Conservation (phyloP, 345 rosid genomes). For the Balakata baccata region DNA sequence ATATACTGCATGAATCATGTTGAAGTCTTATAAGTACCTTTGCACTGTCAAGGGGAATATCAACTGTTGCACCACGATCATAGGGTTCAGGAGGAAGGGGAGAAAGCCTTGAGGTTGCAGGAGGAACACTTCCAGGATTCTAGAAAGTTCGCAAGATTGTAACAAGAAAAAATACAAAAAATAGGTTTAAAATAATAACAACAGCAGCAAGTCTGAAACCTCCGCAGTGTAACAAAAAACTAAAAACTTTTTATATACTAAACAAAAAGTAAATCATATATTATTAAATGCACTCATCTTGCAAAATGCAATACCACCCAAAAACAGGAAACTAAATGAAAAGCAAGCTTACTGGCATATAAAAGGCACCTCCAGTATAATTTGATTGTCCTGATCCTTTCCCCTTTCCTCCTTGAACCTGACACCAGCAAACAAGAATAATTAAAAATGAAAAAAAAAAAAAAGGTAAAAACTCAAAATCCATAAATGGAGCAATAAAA, state of each 20-base stretch:
- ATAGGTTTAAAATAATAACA: slow-evolving; percentile 2
- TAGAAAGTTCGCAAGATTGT: slow-evolving; percentile 28
- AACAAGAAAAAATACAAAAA: slow-evolving; percentile 8
- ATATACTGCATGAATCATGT: slow-evolving; percentile 17
- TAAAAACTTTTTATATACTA: neutral
- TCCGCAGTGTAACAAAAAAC: neutral
- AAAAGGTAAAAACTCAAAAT: slow-evolving; percentile 1
- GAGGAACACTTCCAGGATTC: slow-evolving; percentile 72
- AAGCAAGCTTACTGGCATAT: slow-evolving; percentile 41
- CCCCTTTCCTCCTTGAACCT: slow-evolving; percentile 41
- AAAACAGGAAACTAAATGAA: neutral
- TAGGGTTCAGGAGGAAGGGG: slow-evolving; percentile 95
- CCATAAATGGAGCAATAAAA: neutral
- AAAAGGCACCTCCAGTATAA: slow-evolving; percentile 57
- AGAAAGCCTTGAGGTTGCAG: slow-evolving; percentile 71
- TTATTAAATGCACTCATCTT: neutral
- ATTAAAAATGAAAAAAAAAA: no score
- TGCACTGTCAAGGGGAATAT: slow-evolving; percentile 75
- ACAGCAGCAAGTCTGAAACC: neutral
- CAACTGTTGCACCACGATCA: slow-evolving; percentile 80
- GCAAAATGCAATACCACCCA: neutral
- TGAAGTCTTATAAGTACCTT: slow-evolving; percentile 45
- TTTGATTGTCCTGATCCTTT: slow-evolving; percentile 41
- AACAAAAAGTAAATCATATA: neutral
- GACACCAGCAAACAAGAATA: slow-evolving; percentile 20